Conservation (phyloP, 495 filamentous ascomycete genomes). For the Neurospora sp. region DNA sequence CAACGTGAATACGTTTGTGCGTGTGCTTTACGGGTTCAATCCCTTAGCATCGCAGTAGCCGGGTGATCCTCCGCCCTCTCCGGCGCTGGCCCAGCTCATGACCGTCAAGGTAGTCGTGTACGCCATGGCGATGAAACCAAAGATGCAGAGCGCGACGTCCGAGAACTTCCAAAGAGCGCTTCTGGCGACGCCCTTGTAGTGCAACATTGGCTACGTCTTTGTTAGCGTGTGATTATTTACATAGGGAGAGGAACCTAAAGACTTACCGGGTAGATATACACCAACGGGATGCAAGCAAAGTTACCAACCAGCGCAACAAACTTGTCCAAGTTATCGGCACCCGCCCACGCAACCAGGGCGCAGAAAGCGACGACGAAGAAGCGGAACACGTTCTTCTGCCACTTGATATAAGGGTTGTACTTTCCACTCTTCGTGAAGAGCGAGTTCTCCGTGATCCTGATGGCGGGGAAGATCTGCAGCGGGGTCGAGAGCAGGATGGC, state of each 20-base stretch:
- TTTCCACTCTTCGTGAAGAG: slow-evolving; percentile 74
- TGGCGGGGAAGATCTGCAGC: slow-evolving; percentile 92
- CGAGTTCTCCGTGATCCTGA: slow-evolving; percentile 62
- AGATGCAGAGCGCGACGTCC: slow-evolving; percentile 65
- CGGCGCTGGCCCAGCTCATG: slow-evolving; percentile 59
- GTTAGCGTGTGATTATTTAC: slow-evolving; percentile 14
- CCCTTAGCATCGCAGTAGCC: slow-evolving; percentile 39
- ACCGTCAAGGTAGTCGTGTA: slow-evolving; percentile 85
- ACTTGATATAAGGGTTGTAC: slow-evolving; percentile 92
- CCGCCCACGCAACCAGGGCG: slow-evolving; percentile 79
- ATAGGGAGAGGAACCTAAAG: neutral
- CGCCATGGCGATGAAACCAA: slow-evolving; percentile 75
- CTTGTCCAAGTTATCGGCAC: slow-evolving; percentile 89
- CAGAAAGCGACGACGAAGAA: slow-evolving; percentile 85
- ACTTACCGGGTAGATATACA: slow-evolving; percentile 94
- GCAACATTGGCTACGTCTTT: slow-evolving; percentile 63
- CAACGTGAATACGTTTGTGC: neutral
- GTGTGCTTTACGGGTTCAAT: neutral
- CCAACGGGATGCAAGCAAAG: slow-evolving; percentile 94
- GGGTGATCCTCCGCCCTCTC: slow-evolving; percentile 27
- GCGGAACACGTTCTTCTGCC: slow-evolving; percentile 95
- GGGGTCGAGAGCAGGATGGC: slow-evolving; percentile 92
- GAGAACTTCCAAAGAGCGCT: slow-evolving; percentile 50
- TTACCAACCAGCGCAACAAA: slow-evolving; percentile 93
- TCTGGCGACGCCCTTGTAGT: slow-evolving; percentile 68